These are phyloP conservation scores for Isoetes taiwanensis DNA, from an alignment of 75 land plant species.

Conservation along the genomic window DNA sequence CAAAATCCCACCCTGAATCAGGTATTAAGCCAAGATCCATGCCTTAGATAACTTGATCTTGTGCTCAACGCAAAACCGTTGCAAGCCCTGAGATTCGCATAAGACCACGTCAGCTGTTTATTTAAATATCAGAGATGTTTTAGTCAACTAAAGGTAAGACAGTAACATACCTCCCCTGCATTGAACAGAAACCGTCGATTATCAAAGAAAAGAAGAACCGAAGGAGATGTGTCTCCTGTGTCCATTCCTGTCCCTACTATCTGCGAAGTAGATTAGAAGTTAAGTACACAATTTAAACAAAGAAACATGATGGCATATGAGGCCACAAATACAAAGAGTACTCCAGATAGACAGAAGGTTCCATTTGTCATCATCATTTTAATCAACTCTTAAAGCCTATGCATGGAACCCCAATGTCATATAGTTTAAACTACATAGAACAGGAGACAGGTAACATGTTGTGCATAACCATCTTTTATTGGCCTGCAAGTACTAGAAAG, in stretches of 20 bases:
- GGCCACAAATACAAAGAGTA: no score
- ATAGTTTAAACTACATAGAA: background rate
- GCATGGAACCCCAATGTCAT: background rate
- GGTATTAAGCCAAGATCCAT: conserved; percentile 1
- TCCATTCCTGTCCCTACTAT: conserved; percentile 97
- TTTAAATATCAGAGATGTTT: no score
- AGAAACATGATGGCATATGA: no score
- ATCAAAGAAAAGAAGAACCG: conserved; percentile 89
- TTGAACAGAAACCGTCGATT: conserved; percentile 83
- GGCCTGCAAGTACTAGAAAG: no score
- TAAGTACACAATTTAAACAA: background rate
- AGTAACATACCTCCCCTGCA: conserved; percentile 99
- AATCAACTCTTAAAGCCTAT: background rate
- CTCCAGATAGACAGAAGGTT: background rate
- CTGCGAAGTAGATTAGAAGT: conserved; percentile 17
- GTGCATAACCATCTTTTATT: no score
- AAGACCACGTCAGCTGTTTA: no score
- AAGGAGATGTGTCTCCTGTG: conserved; percentile 89
- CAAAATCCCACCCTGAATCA: background rate
- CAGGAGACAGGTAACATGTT: background rate
- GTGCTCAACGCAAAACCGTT: conserved; percentile 89
- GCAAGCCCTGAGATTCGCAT: conserved; percentile 98
- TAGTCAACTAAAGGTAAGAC: no score
- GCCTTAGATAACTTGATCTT: conserved; percentile 96
- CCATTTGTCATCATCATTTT: background rate